Conservation (phyloP, 768 basidiomycete genomes). For the Trametes elegans region DNA sequence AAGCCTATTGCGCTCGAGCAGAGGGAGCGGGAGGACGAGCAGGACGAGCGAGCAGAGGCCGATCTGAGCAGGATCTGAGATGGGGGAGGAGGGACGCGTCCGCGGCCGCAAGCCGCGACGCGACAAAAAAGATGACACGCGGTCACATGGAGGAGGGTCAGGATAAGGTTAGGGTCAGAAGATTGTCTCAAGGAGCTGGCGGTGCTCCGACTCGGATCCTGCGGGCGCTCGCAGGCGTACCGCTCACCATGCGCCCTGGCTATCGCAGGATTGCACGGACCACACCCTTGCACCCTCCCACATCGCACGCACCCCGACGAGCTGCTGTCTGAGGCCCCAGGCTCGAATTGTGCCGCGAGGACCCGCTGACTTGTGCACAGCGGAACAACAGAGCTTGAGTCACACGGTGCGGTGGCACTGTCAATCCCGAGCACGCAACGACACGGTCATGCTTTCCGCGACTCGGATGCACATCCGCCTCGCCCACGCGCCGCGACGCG, state of each 20-base stretch:
- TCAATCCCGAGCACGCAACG: neutral
- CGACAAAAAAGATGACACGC: slow-evolving; percentile 2
- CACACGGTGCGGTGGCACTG: neutral
- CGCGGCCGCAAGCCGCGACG: neutral
- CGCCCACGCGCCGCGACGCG: slow-evolving; percentile 12
- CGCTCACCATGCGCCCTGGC: neutral
- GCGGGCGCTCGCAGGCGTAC: neutral
- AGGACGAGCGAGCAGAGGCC: neutral
- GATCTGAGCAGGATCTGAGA: neutral
- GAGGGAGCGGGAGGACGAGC: neutral
- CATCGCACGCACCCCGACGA: neutral
- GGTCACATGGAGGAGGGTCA: slow-evolving; percentile 8
- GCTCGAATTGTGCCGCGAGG: too few relatives aligned
- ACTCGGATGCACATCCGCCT: slow-evolving; percentile 7
- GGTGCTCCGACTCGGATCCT: too few relatives aligned
- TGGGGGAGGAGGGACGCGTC: slow-evolving; percentile 3
- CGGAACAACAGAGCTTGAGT: too few relatives aligned
- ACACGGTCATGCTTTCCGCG: slow-evolving; percentile 8
- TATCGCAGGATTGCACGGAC: neutral
- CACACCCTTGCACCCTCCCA: neutral
- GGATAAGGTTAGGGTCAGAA: slow-evolving; percentile 10
- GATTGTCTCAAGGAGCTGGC: neutral
- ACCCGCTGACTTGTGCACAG: too few relatives aligned
- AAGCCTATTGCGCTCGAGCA: too few relatives aligned
- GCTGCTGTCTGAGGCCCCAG: neutral